phyloP scores from a whole-genome alignment of 2,329 filamentous ascomycete genomes.

The Alternaria novae-zelandiae region DNA sequence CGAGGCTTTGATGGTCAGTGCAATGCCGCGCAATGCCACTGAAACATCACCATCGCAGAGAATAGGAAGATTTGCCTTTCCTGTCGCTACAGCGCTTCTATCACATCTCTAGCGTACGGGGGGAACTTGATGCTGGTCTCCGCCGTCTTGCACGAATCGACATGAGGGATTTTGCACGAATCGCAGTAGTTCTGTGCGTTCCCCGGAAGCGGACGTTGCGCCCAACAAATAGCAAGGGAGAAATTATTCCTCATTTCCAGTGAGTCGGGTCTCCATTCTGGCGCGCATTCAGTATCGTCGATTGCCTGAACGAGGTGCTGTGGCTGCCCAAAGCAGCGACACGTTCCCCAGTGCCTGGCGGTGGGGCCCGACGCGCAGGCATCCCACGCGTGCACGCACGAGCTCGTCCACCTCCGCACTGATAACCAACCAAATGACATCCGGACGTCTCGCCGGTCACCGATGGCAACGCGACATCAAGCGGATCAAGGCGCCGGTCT shows the following conservation, averaged over 20 bases:
- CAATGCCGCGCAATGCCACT: constrained; percentile 3
- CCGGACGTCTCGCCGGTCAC: constrained; percentile 12
- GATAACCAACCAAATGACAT: constrained; percentile 9
- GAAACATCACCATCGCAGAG: constrained; percentile 3
- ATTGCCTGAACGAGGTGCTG: constrained; percentile 11
- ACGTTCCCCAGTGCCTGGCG: constrained; percentile 21
- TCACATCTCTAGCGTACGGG: constrained; percentile 37
- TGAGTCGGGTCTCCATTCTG: constrained; percentile 19
- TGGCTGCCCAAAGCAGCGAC: constrained; percentile 13
- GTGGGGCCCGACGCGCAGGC: constrained; percentile 8
- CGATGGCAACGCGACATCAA: constrained; percentile 11
- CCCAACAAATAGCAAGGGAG: constrained; percentile 12
- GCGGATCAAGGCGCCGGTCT: constrained; percentile 8
- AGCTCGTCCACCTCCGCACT: constrained; percentile 14
- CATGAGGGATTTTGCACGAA: constrained; percentile 16
- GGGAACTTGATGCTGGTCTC: constrained; percentile 32
- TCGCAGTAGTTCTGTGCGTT: constrained; percentile 19
- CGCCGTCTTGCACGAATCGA: constrained; percentile 28
- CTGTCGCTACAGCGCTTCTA: constrained; percentile 16
- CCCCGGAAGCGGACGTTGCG: constrained; percentile 10
- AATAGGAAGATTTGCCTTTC: constrained; percentile 18
- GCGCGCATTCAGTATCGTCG: constrained; percentile 15
- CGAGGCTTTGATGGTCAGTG: constrained; percentile 5
- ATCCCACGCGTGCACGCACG: constrained; percentile 10
- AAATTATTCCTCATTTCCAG: constrained; percentile 17